Base-by-base conservation (phyloP, 257 asterid genomes). In the Salvia splendens region DNA sequence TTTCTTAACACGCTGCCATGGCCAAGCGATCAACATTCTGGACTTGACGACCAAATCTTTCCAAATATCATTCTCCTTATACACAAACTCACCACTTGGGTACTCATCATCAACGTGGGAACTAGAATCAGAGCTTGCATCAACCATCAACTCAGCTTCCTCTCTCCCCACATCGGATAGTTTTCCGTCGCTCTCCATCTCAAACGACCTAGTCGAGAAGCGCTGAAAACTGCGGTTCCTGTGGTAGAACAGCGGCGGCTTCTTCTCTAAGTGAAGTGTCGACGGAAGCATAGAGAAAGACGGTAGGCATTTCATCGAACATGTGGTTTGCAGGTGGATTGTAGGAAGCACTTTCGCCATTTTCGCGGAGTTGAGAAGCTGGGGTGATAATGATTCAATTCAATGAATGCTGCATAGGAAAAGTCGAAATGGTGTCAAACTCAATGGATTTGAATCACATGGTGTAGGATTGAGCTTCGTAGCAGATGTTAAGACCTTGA, bases 1-100 rank as follows among this genome's bases (percentile, higher is more conserved):
- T 71, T 90, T 90, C 75, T 81, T 81, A 45, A 93, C 92, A 64
- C 97, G 96, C 87, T 93, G 77, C 99, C 97, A 93, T 11, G 99
- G 99, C 77, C 73, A 79, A 1, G 97, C 88, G 69, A 90, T 69
- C 12, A 93, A 71, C 97, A 93, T 86, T 78, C 75, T 93, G 20
- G 75, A 78, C 83, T 86, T 90, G 56, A 90, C 96, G n/a, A 70
- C 61, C 40, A 90, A 79, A 65, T 72, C 85, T 81, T 80, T 78
- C 96, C 84, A 88, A 24, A 64, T 63, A 53, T 89, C 92, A 40
- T 80, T 76, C 59, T 84, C 85, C 35, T 73, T 75, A 68, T 85
- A 90, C 68, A 85, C 82, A 71, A 93, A 86, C 75, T 93, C 96
- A 4, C 99, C 99, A 17, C 75, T 82, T 5, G 99, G 97, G 69